These are phyloP conservation scores for Volvox africanus DNA, from an alignment of 139 green algal species.

Conservation along the genomic window DNA sequence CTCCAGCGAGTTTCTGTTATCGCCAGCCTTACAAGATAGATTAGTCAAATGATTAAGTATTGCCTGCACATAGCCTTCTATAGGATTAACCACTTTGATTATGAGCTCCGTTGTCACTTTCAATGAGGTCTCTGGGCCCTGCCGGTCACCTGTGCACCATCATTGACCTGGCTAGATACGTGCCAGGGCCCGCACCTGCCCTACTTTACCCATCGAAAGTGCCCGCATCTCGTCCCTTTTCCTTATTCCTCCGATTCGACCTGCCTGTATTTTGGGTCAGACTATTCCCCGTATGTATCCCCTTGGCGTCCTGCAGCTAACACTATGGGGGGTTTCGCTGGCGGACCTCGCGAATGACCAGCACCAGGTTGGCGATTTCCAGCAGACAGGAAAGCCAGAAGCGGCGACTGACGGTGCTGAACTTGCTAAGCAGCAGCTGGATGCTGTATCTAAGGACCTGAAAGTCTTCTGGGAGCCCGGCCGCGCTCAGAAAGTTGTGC, in stretches of 20 bases:
- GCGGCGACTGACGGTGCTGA: not conserved
- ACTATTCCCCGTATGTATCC: not conserved
- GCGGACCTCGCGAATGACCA: not conserved
- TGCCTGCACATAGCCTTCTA: too few species aligned
- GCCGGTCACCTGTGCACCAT: too few species aligned
- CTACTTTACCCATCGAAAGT: too few species aligned
- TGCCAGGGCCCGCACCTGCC: too few species aligned
- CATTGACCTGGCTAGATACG: too few species aligned
- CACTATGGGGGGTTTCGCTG: constrained; percentile 29
- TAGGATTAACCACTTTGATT: too few species aligned
- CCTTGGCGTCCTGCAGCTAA: not conserved
- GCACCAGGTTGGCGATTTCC: not conserved
- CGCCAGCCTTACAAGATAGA: not conserved
- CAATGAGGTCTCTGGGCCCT: too few species aligned
- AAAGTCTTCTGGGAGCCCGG: not conserved
- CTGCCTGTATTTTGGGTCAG: not conserved
- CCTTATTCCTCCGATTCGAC: too few species aligned
- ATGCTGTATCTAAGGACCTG: not conserved
- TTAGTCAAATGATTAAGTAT: not conserved
- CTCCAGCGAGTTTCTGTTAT: not conserved
- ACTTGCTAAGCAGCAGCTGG: not conserved
- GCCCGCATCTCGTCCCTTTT: too few species aligned
- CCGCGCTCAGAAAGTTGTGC: constrained; percentile 15
- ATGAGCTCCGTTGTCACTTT: too few species aligned
- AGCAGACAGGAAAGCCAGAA: not conserved